Evolutionary conservation across 306 rosid genomes (phyloP).

Genomic region (Echinosophora koreensis): DNA sequence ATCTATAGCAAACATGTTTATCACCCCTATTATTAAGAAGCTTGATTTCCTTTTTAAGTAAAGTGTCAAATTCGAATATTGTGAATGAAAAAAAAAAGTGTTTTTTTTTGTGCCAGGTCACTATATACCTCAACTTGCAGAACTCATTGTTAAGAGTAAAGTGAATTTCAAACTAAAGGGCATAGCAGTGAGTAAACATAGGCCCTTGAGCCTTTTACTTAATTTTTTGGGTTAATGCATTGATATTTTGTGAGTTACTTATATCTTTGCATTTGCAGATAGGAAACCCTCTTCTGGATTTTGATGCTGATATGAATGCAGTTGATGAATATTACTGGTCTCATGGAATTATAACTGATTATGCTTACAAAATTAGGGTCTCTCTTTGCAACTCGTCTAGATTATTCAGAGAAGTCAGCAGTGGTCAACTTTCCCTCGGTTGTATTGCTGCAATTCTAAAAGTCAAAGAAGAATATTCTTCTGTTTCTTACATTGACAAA

Average conservation of each 20-base stretch:
- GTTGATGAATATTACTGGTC: constrained; percentile 50
- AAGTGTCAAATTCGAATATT: too few species aligned
- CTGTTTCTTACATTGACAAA: background rate
- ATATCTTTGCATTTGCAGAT: constrained; percentile 40
- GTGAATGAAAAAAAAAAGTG: too few species aligned
- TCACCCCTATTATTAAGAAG: too few species aligned
- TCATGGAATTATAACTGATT: constrained; percentile 51
- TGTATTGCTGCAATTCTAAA: background rate
- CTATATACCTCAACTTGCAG: constrained; percentile 61
- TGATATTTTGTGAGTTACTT: background rate
- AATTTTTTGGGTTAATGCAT: background rate
- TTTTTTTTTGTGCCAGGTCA: constrained; percentile 50
- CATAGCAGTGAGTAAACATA: constrained; percentile 52
- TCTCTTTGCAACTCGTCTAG: constrained; percentile 44
- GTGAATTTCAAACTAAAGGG: constrained; percentile 52
- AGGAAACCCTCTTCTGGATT: constrained; percentile 53
- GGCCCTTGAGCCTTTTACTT: background rate
- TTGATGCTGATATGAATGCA: constrained; percentile 42
- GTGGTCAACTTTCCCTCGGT: background rate
- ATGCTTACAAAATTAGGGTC: constrained; percentile 28
- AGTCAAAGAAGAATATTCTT: constrained; percentile 15
- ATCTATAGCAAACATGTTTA: background rate
- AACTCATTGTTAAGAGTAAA: constrained; percentile 48
- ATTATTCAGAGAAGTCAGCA: background rate
- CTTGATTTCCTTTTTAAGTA: too few species aligned